Conservation (phyloP, 305 asterid species). For the Salvia sclarea region DNA sequence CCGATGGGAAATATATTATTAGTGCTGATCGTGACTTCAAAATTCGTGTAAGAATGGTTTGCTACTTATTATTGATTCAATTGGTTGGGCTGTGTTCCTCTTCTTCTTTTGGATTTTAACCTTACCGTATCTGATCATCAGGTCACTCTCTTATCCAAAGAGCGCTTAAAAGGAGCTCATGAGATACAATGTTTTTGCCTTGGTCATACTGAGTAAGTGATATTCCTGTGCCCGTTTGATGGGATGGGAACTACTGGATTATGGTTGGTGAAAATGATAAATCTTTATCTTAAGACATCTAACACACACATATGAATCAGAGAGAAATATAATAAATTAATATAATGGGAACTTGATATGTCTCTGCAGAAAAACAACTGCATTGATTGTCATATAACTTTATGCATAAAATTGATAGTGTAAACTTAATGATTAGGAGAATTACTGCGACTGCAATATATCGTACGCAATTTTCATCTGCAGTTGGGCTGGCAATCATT, state of each 20-base stretch:
- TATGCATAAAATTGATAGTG: too few relatives aligned
- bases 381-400: not conserved
- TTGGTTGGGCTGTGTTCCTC: conserved; percentile 19
- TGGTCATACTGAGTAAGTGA: conserved; percentile 89
- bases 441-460: too few relatives aligned
- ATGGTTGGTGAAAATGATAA: conserved; percentile 1
- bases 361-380: not conserved
- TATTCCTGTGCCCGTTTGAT: conserved; percentile 15
- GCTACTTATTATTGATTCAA: conserved; percentile 15
- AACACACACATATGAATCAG: not conserved
- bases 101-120: conserved; percentile 9
- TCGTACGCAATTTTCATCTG: too few relatives aligned
- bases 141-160: conserved; percentile 79
- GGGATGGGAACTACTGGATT: not conserved
- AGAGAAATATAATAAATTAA: not conserved
- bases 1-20: conserved; percentile 65
- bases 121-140: conserved; percentile 41
- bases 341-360: not conserved
- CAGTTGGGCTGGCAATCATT: too few relatives aligned
- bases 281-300: not conserved
- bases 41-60: conserved; percentile 67
- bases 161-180: conserved; percentile 75
- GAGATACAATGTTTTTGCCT: conserved; percentile 93
- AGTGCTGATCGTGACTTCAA: conserved; percentile 95
- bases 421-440: too few relatives aligned